phyloP scores from a whole-genome alignment of 345 rosid genomes.

The Mercurialis annua region DNA sequence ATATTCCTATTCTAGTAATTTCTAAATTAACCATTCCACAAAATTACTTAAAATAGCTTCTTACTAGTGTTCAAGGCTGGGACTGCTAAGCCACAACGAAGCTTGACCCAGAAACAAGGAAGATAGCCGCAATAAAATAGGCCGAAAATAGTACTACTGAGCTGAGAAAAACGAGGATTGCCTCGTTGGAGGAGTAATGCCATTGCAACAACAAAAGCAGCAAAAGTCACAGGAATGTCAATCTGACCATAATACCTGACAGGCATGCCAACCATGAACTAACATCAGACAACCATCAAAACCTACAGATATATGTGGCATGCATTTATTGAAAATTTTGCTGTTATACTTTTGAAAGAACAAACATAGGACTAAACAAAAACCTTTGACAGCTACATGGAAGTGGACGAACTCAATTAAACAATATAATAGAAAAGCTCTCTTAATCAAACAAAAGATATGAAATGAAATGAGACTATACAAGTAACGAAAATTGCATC shows the following conservation, averaged over 20 bases:
- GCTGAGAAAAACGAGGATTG: slow-evolving; percentile 88
- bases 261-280: slow-evolving; percentile 19
- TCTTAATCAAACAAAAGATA: not conserved
- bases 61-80: slow-evolving; percentile 80
- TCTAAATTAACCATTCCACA: not conserved
- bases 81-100: slow-evolving; percentile 76
- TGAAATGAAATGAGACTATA: not conserved
- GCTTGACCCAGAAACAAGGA: slow-evolving; percentile 95
- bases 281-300: not conserved
- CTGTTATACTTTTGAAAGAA: not conserved
- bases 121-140: slow-evolving; percentile 86
- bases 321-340: slow-evolving; percentile 2
- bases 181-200: slow-evolving; percentile 83
- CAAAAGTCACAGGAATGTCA: slow-evolving; percentile 71
- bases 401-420: not conserved
- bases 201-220: slow-evolving; percentile 78
- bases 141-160: slow-evolving; percentile 88
- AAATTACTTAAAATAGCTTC: slow-evolving; percentile 24
- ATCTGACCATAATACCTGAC: slow-evolving; percentile 80
- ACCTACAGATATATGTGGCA: not conserved
- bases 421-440: not conserved
- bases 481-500: not conserved
- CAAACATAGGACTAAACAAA: not conserved
- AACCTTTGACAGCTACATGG: not conserved
- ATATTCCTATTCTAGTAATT: not conserved